Evolutionary conservation across 1,284 basidiomycete species (phyloP), one percentile per base, ranked within the genome.

Genomic region (Sporisorium sorghi): DNA sequence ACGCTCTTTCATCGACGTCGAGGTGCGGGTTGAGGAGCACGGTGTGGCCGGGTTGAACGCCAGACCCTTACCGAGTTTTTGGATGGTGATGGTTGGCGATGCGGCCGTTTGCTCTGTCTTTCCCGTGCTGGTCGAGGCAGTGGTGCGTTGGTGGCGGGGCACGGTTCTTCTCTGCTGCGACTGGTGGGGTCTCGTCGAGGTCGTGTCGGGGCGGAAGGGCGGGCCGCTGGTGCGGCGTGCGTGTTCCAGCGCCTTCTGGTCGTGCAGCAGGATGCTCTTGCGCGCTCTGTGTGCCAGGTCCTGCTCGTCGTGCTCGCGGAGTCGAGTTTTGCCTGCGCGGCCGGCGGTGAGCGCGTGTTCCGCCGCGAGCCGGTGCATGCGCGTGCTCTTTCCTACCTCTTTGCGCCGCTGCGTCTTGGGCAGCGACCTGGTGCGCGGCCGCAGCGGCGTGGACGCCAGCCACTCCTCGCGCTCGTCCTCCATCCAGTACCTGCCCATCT

Each of bases 51-150:
- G 17, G 12, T 54, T 44, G 37, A 35, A 58, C 2, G 67, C 60
- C 1, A 63, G 32, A 19, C 67, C 67, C 48, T 63, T 69, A 15
- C 67, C 67, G 0, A 69, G 9, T 14, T 48, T 69, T 5, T 46
- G 33, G 9, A 69, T 69, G 10, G 35, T 35, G 11, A 39, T 23
- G 19, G 35, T 15, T 4, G 40, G 39, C 26, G 43, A 17, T 30
- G 33, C 2, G 2, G 14, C 35, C 15, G 33, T 12, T 14, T 10
- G n/a, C n/a, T n/a, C 15, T 51, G 9, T 3, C 9, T 19, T 39
- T 8, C 15, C 5, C 14, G 42, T 17, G 10, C 10, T 6, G 14
- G 24, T 7, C 19, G 19, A 21, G 2, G 46, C n/a, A n/a, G n/a
- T n/a, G 15, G 35, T 32, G 52, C 10, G 5, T 21, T 9, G n/a